Percentiles rank a stretch among this genome's conserved stretches.
phyloP scores from a whole-genome alignment of 2,329 filamentous ascomycete genomes.

The Aspergillus niger region DNA sequence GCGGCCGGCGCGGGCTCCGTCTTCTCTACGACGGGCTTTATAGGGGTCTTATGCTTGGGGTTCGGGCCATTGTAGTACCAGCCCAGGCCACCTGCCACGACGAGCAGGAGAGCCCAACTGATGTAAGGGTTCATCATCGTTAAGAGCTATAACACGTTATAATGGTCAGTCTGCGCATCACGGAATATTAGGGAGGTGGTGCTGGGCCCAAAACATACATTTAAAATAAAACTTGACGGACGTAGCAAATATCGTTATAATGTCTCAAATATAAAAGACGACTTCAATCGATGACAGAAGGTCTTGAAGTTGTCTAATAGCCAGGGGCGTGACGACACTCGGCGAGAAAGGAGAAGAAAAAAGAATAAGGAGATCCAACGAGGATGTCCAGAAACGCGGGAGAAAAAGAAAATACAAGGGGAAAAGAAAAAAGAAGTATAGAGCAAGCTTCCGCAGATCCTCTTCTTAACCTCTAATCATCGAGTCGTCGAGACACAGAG shows the following conservation, averaged over 20 bases:
- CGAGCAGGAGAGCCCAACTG: conserved; percentile 48
- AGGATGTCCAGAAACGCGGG: neutral
- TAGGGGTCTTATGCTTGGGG: conserved; percentile 33
- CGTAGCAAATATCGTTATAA: conserved; percentile 17
- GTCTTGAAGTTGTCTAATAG: neutral
- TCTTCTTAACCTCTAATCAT: conserved; percentile 18
- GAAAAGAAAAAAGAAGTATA: conserved; percentile 2
- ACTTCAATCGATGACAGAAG: neutral
- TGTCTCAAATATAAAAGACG: neutral
- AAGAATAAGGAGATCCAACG: neutral
- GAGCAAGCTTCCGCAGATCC: conserved; percentile 14
- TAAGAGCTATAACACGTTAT: conserved; percentile 13
- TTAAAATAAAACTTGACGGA: conserved; percentile 8
- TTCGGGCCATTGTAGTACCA: conserved; percentile 45
- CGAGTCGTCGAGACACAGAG: conserved; percentile 9
- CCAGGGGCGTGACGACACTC: neutral
- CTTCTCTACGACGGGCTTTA: conserved; percentile 38
- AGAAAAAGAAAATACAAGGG: neutral
- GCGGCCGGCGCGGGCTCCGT: conserved; percentile 31
- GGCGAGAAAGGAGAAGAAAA: neutral
- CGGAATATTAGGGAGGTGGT: neutral
- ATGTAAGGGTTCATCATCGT: conserved; percentile 48
- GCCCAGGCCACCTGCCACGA: conserved; percentile 43
- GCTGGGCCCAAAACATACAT: conserved; percentile 5
- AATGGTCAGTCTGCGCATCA: conserved; percentile 6